Evolutionary conservation across 148 eudicot species (phyloP).

Genomic region (Silene conica): DNA sequence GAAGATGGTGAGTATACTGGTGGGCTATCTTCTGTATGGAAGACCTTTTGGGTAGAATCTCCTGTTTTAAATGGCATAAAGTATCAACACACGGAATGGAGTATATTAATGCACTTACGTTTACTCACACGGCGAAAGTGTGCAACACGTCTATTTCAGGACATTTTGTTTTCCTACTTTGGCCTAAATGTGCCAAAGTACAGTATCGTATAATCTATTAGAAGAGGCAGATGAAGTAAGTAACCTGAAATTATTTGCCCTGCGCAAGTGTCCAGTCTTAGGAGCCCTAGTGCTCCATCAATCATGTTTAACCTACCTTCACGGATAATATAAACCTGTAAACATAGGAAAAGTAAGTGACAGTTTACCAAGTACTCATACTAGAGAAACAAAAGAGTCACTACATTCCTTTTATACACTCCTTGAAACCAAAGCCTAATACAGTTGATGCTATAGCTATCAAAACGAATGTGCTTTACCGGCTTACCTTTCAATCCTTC

Average conservation of each 20-base stretch:
- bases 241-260: conserved; percentile 21
- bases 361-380: no score
- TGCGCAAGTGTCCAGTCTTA: conserved; percentile 12
- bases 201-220: background rate
- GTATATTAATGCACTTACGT: background rate
- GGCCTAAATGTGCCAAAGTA: background rate
- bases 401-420: no score
- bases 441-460: background rate
- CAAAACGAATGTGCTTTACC: no score
- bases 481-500: no score
- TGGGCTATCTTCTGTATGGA: conserved; percentile 14
- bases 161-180: no score
- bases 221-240: background rate
- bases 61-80: background rate
- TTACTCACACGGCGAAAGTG: no score
- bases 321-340: conserved; percentile 58
- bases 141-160: no score
- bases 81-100: background rate
- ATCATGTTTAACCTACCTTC: conserved; percentile 32
- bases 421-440: background rate
- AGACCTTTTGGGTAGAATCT: conserved; percentile 9
- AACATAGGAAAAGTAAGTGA: background rate
- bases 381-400: no score
- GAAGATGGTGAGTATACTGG: background rate
- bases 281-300: conserved; percentile 32